phyloP scores from a whole-genome alignment of 805 yeast genomes.

The Barnettozyma sp. region DNA sequence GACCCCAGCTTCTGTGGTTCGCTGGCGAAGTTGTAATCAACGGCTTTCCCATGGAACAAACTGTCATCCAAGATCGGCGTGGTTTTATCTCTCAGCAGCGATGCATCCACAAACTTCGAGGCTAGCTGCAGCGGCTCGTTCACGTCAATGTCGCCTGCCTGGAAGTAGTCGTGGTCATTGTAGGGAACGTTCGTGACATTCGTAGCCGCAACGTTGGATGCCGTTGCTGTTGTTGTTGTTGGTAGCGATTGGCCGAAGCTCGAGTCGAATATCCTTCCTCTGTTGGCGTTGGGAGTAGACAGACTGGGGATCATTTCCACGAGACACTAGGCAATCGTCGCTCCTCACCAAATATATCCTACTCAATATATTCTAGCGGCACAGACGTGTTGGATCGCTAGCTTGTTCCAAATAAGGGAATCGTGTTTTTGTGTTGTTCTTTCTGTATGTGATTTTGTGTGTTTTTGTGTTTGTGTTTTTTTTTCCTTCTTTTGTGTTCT shows the following conservation, averaged over 20 bases:
- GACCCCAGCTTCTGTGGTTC: constrained; percentile 37
- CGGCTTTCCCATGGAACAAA: constrained; percentile 45
- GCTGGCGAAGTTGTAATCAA: constrained; percentile 61
- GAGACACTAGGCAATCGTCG: too few relatives aligned
- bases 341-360: too few relatives aligned
- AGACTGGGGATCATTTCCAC: too few relatives aligned
- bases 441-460: too few relatives aligned
- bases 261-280: constrained; percentile 17
- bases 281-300: constrained; percentile 22
- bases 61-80: constrained; percentile 48
- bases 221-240: too few relatives aligned
- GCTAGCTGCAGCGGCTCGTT: constrained; percentile 46
- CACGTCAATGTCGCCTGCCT: constrained; percentile 27
- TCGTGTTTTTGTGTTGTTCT: too few relatives aligned
- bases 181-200: constrained; percentile 12
- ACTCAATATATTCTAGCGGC: too few relatives aligned
- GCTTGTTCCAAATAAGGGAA: too few relatives aligned
- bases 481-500: constrained; percentile 6
- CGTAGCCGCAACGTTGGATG: too few relatives aligned
- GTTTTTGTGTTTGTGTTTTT: too few relatives aligned
- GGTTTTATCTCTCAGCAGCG: constrained; percentile 52
- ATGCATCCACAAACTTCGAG: constrained; percentile 51
- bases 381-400: too few relatives aligned
- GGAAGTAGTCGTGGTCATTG: constrained; percentile 27
- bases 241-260: constrained; percentile 6